Evolutionary conservation across 1,139 yeast genomes (phyloP), one percentile per base, ranked within the genome.

Genomic region (Hyphopichia pseudoburtonii): DNA sequence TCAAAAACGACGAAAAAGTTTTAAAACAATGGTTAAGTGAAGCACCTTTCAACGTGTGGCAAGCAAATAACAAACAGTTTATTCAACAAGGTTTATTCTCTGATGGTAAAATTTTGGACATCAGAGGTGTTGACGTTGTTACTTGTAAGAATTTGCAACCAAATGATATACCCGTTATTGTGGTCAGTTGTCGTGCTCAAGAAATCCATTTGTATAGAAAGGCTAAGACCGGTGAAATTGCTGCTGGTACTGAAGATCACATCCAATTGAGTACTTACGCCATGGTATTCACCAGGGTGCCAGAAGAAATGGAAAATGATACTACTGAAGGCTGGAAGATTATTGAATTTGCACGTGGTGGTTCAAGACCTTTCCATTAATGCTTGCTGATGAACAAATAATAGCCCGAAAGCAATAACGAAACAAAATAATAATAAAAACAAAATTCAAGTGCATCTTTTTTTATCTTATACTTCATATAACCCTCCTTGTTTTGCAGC

Each of bases 261-360:
- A 89, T 94, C 50, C 83, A 88, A 62, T 77, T 88, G 74, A 84
- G 95, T 52, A 85, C 96, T 11, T 94, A 94, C 60, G 97, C 96
- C 34, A 83, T 94, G 90, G 98, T 92, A 21, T 73, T 94, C 54
- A 89, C 98, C 19, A 80, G 98, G 64, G 72, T 86, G 38, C 90
- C 96, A 9, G 98, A 90, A 61, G 90, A 90, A 47, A 80, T 94
- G 57, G 95, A 83, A 44, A 87, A 94, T 60, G 76, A 78, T 40
- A 89, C 83, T 52, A 94, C 99, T 19, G 96, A 88, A 56, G 99
- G 99, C 30, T 94, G 98, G 98, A 88, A 87, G 70, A 82, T 94
- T 40, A 67, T 92, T 56, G 98, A 94, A 65, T 86, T 94, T 60
- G 97, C 89, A 37, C 84, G 97, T 59, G 96, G 96, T 49, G 94